Evolutionary conservation across 306 rosid genomes (phyloP).

Genomic region (Morella rubra): DNA sequence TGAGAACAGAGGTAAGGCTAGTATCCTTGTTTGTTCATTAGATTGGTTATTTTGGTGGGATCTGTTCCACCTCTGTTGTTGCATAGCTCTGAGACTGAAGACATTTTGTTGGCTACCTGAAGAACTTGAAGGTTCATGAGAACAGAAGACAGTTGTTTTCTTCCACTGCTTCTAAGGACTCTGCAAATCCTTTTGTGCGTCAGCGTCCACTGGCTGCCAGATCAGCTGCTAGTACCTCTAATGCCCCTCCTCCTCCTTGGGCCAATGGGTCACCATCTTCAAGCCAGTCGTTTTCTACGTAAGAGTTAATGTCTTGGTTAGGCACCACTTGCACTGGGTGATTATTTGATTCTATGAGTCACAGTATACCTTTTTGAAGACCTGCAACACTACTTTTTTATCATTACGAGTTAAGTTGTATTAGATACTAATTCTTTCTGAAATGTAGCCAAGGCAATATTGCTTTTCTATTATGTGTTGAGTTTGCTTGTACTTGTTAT

Average conservation of each 20-base stretch:
- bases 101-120: constrained; percentile 31
- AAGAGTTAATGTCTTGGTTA: constrained; percentile 36
- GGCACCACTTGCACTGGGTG: not conserved
- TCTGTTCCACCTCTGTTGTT: not conserved
- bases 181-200: constrained; percentile 91
- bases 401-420: constrained; percentile 7
- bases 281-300: constrained; percentile 59
- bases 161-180: constrained; percentile 69
- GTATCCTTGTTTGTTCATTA: constrained; percentile 6
- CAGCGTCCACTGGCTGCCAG: constrained; percentile 86
- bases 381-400: not conserved
- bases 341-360: not conserved
- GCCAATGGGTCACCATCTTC: constrained; percentile 67
- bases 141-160: constrained; percentile 87
- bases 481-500: not conserved
- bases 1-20: constrained; percentile 79
- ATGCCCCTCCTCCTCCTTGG: constrained; percentile 86
- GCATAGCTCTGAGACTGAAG: constrained; percentile 14
- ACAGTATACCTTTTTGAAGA: not conserved
- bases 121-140: constrained; percentile 94
- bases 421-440: not conserved
- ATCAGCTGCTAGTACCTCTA: constrained; percentile 68
- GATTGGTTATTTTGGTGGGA: not conserved
- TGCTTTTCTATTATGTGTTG: not conserved
- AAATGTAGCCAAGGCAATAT: not conserved